These are phyloP conservation scores for Quercus phellos DNA, from an alignment of 331 rosid species.

Conservation along the genomic window DNA sequence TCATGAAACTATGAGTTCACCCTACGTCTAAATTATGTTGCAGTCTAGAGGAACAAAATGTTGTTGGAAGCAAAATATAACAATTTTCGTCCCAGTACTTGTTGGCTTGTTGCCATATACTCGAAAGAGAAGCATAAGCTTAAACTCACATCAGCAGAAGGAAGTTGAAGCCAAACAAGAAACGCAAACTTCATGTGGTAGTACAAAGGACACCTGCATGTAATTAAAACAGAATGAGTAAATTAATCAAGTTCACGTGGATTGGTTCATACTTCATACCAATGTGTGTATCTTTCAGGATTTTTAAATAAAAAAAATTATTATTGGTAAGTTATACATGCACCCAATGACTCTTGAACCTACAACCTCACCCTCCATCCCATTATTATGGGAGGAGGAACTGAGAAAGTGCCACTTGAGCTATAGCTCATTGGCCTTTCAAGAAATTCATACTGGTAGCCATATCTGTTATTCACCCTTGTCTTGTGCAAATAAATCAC, in stretches of 20 bases:
- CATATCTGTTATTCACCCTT: no score
- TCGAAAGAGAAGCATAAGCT: not conserved
- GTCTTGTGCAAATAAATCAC: not conserved
- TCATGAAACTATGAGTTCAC: not conserved
- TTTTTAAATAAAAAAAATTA: no score
- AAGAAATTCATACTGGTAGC: not conserved
- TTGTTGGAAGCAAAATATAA: conserved; percentile 14
- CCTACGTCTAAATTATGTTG: not conserved
- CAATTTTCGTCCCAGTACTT: conserved; percentile 11
- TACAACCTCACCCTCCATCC: no score
- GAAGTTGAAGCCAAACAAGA: conserved; percentile 99
- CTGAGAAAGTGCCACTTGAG: no score
- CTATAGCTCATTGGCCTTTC: not conserved
- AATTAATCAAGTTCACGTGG: not conserved
- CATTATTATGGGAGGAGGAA: no score
- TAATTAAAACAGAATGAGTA: conserved; percentile 5
- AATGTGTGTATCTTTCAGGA: not conserved
- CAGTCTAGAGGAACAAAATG: not conserved
- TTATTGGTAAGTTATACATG: no score
- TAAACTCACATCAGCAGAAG: conserved; percentile 60
- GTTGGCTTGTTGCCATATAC: not conserved
- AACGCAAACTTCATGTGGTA: conserved; percentile 89
- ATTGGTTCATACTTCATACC: not conserved
- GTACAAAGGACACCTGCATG: conserved; percentile 78
- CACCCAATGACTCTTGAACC: no score